Base-by-base conservation (phyloP, 2,329 filamentous ascomycete genomes). In the Alternaria infectoria region DNA sequence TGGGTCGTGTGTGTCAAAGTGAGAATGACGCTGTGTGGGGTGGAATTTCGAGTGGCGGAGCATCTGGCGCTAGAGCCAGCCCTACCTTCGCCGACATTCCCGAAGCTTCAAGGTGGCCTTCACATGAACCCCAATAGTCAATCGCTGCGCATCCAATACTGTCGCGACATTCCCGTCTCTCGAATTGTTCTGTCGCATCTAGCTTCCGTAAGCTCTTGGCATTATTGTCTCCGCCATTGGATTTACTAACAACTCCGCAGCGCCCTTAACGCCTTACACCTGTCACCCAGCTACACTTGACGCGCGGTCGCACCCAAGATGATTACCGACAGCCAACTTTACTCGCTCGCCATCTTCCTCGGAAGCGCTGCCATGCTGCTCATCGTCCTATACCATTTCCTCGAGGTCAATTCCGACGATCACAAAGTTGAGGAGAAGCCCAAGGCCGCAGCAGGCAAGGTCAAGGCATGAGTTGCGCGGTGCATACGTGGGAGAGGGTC, bases 291-390 rank as follows among this genome's bases (percentile, higher is more conserved):
- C 67, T 57, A 32, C 44, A 52, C 17, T 49, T 19, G 59, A 70
- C 73, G 68, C 75, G 73, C 70, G 32, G 61, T 75, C 84, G 65
- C 54, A 30, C 45, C 73, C 83, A 92, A 75, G 52, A 99, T 99
- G 96, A 98, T 99, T 79, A 91, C 94, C 79, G 96, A 99, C 88
- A 85, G 87, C 80, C 90, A 96, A 70, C 90, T 99, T 74, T 97
- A 98, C 86, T 88, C 88, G 67, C 88, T 99, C 28, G 94, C 96
- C 80, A 90, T 98, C 80, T 95, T 97, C 80, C 91, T 99, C 64
- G 96, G 96, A 83, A 91, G 90, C 59, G 88, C 90, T 44, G 89
- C 95, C 67, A 95, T 98, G 92, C 85, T 97, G 47, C 87, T 99
- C 66, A 97, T 98, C 70, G 89, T 99, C 28, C 83, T 97, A 26